Percentiles rank a stretch among this genome's conserved stretches.
These are phyloP conservation scores for Nitzschia palea DNA, from an alignment of 108 stramenopile species.

Conservation along the genomic window DNA sequence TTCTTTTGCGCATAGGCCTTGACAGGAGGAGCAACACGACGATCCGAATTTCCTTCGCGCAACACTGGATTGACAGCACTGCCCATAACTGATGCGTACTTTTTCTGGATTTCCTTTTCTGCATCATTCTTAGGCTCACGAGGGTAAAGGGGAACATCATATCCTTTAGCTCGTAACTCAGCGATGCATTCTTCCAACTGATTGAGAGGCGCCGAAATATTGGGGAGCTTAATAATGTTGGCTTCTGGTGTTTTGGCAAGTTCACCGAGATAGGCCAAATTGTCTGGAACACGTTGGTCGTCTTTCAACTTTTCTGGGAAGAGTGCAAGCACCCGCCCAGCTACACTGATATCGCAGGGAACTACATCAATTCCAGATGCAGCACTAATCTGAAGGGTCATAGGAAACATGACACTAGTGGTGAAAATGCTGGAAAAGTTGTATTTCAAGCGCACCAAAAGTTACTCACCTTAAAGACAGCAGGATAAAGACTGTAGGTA, in stretches of 20 bases:
- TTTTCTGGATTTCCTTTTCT: slow-evolving; percentile 64
- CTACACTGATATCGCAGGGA: slow-evolving; percentile 82
- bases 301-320: slow-evolving; percentile 80
- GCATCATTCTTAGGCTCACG: slow-evolving; percentile 69
- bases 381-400: slow-evolving; percentile 63
- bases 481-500: slow-evolving; percentile 86
- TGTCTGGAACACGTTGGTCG: slow-evolving; percentile 85
- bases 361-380: slow-evolving; percentile 74
- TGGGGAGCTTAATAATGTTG: slow-evolving; percentile 81
- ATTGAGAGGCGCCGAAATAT: slow-evolving; percentile 84
- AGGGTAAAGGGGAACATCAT: slow-evolving; percentile 90
- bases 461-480: slow-evolving; percentile 61
- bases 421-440: no score
- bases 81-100: slow-evolving; percentile 83
- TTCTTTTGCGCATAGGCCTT: slow-evolving; percentile 95
- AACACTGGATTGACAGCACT: slow-evolving; percentile 93
- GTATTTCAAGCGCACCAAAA: no score
- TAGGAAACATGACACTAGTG: no score
- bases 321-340: slow-evolving; percentile 83
- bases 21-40: slow-evolving; percentile 89
- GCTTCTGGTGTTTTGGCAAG: slow-evolving; percentile 80
- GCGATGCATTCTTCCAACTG: slow-evolving; percentile 87
- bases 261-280: slow-evolving; percentile 82
- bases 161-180: slow-evolving; percentile 90
- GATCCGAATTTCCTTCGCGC: slow-evolving; percentile 92